Evolutionary conservation across 208 protist species (phyloP).

Genomic region (Trypanosoma melophagium): DNA sequence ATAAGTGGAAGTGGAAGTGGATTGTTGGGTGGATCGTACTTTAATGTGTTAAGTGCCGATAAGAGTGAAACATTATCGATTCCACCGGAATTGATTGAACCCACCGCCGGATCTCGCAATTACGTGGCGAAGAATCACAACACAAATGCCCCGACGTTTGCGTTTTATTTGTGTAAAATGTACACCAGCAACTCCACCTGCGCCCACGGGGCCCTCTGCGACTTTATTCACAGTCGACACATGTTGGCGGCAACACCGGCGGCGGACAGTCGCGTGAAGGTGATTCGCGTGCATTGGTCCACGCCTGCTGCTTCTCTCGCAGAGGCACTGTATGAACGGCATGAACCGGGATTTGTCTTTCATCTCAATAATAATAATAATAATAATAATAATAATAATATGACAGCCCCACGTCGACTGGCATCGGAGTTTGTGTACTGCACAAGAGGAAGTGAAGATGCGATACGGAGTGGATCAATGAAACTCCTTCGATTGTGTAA

Average conservation of each 20-base stretch:
- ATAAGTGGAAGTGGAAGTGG: background rate
- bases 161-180: conserved; percentile 63
- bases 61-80: conserved; percentile 66
- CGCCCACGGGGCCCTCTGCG: conserved; percentile 46
- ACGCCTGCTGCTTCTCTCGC: conserved; percentile 33
- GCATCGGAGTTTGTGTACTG: conserved; percentile 49
- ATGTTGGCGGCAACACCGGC: conserved; percentile 21
- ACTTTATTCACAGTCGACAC: conserved; percentile 69
- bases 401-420: conserved; percentile 7
- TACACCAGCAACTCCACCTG: conserved; percentile 44
- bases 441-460: conserved; percentile 51
- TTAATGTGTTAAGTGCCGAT: conserved; percentile 62
- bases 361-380: conserved; percentile 39
- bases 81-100: conserved; percentile 47
- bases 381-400: conserved; percentile 9
- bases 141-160: conserved; percentile 44
- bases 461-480: conserved; percentile 27
- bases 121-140: conserved; percentile 41
- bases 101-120: conserved; percentile 47
- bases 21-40: conserved; percentile 42
- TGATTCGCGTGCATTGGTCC: conserved; percentile 57
- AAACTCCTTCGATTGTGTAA: conserved; percentile 62
- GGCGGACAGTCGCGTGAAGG: conserved; percentile 27
- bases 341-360: conserved; percentile 40
- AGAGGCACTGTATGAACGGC: conserved; percentile 41